Percentiles rank a stretch among this genome's conserved stretches.
These are phyloP conservation scores for Penicillium coffeae DNA, from an alignment of 495 filamentous ascomycete genomes.

Conservation along the genomic window DNA sequence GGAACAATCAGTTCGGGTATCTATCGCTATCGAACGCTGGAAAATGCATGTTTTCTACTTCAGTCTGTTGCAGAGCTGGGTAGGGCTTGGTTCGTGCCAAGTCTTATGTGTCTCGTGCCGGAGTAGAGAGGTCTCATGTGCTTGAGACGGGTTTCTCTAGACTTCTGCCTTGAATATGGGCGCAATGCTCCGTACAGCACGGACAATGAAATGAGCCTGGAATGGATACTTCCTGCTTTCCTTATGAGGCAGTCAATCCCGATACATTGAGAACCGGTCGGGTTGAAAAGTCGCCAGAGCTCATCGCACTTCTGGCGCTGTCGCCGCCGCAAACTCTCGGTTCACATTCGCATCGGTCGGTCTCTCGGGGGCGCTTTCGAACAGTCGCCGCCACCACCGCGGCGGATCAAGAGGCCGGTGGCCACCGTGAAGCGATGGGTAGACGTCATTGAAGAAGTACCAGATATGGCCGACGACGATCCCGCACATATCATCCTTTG, in stretches of 20 bases:
- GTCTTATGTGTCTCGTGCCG: too few relatives aligned
- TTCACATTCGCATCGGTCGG: constrained; percentile 31
- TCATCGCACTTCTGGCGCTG: constrained; percentile 40
- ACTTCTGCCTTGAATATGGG: too few relatives aligned
- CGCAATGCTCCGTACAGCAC: too few relatives aligned
- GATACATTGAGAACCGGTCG: too few relatives aligned
- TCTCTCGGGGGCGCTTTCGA: constrained; percentile 49
- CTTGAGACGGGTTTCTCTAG: too few relatives aligned
- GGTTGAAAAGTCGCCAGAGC: too few relatives aligned
- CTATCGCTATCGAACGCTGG: constrained; percentile 8
- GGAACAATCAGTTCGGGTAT: constrained; percentile 2
- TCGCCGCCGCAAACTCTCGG: constrained; percentile 36
- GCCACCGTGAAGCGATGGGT: constrained; percentile 82
- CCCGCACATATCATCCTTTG: constrained; percentile 94
- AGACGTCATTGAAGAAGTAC: constrained; percentile 98
- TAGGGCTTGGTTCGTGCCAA: too few relatives aligned
- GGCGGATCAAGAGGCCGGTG: constrained; percentile 87
- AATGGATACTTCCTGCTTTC: too few relatives aligned
- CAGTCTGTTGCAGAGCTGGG: too few relatives aligned
- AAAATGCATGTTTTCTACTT: constrained; percentile 1
- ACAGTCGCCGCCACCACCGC: constrained; percentile 83
- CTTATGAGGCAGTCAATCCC: too few relatives aligned
- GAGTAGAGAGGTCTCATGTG: too few relatives aligned
- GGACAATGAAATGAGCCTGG: too few relatives aligned
- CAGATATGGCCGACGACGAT: constrained; percentile 92